These are phyloP conservation scores for Pichia sp. DNA, from an alignment of 1,139 yeast genomes.

Conservation along the genomic window DNA sequence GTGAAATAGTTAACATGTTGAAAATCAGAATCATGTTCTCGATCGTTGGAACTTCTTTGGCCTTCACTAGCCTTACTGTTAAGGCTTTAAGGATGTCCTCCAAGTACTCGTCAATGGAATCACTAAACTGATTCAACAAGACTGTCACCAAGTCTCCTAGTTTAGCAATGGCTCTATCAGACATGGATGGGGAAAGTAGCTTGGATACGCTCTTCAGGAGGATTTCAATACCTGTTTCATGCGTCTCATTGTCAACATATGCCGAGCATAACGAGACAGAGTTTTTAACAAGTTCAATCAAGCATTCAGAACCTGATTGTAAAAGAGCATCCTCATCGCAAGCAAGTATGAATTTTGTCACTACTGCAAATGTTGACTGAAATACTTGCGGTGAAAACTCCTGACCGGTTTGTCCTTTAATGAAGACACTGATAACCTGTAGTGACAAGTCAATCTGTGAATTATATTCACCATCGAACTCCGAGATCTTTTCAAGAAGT, in stretches of 20 bases:
- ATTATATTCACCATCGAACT: conserved; percentile 39
- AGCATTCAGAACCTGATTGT: conserved; percentile 74
- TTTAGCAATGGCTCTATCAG: conserved; percentile 76
- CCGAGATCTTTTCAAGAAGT: conserved; percentile 39
- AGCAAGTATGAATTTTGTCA: conserved; percentile 47
- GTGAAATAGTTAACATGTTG: conserved; percentile 61
- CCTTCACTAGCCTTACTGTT: conserved; percentile 56
- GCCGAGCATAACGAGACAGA: conserved; percentile 43
- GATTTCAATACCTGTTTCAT: conserved; percentile 48
- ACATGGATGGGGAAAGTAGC: conserved; percentile 63
- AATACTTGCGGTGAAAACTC: conserved; percentile 38
- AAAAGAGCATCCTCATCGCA: conserved; percentile 76
- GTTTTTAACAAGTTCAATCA: conserved; percentile 52
- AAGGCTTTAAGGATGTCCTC: conserved; percentile 69
- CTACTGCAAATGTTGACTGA: conserved; percentile 45
- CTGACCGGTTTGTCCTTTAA: conserved; percentile 36
- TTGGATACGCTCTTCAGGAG: conserved; percentile 62
- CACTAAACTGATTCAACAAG: conserved; percentile 55
- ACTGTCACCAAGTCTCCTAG: conserved; percentile 68
- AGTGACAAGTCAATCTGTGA: conserved; percentile 63
- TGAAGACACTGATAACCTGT: conserved; percentile 58
- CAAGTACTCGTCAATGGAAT: conserved; percentile 38
- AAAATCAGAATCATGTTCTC: conserved; percentile 76
- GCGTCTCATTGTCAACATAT: conserved; percentile 36
- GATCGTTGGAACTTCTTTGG: conserved; percentile 66